Evolutionary conservation across 2,329 filamentous ascomycete genomes (phyloP).

Genomic region (Penicillium sp.): DNA sequence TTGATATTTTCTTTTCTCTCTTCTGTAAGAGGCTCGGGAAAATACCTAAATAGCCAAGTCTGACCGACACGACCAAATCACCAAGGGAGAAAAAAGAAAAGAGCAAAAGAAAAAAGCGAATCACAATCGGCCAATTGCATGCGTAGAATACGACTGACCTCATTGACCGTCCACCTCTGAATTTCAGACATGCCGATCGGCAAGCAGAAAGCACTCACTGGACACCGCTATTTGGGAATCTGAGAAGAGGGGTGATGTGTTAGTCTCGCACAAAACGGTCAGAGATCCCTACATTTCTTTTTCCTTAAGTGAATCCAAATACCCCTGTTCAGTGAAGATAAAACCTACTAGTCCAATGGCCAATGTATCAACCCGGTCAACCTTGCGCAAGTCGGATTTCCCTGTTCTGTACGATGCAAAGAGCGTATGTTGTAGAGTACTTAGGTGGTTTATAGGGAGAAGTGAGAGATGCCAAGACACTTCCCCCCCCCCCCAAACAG

Average conservation of each 20-base stretch:
- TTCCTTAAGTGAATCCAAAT: too few relatives aligned
- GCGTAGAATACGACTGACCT: constrained; percentile 32
- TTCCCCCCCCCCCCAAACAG: not conserved
- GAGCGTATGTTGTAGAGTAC: not conserved
- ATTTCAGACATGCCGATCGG: constrained; percentile 36
- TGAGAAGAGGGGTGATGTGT: constrained; percentile 8
- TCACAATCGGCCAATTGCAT: constrained; percentile 9
- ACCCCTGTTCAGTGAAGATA: not conserved
- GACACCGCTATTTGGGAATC: constrained; percentile 21
- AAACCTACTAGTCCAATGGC: not conserved
- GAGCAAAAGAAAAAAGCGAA: not conserved
- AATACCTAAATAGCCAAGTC: constrained; percentile 3
- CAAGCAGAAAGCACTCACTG: constrained; percentile 2
- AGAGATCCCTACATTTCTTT: not conserved
- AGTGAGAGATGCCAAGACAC: not conserved
- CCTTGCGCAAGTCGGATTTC: not conserved
- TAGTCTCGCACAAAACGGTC: constrained; percentile 4
- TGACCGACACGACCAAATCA: constrained; percentile 18
- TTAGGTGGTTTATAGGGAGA: not conserved
- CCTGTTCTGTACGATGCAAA: not conserved
- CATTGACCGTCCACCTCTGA: constrained; percentile 49
- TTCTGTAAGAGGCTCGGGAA: not conserved
- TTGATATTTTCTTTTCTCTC: not conserved
- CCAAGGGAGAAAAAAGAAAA: constrained; percentile 2
- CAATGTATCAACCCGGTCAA: not conserved